Evolutionary conservation across 192 early-diverging fungal species (phyloP), one percentile per base, ranked within the genome.

Genomic region (Rhizophagus sp.): DNA sequence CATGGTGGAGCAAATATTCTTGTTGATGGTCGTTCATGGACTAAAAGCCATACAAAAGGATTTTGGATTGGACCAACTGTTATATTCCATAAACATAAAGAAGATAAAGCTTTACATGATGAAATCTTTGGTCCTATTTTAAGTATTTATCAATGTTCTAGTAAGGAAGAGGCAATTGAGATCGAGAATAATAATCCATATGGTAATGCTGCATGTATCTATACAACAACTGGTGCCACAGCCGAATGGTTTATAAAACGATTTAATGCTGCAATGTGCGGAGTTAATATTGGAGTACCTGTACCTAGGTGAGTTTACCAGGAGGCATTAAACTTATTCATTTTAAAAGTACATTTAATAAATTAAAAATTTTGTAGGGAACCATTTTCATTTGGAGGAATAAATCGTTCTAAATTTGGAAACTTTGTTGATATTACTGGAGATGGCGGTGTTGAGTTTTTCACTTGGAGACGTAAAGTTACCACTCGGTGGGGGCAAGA

Each of bases 61-160:
- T 93, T 85, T 83, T 95, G 92, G 92, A 80, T 94, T 13, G 94
- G 93, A 6, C 93, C 94, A 1, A 91, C 93, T 0, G 85, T 95
- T 8, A 82, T 95, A 49, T 70, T 82, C 57, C 94, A 95, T 78
- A 85, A 80, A 9, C 85, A 84, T 62, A 80, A 87, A 41, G 74
- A 78, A 39, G 94, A 94, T 73, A 62, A 79, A 12, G 93, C 93
- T 34, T 85, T 95, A 80, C 88, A 91, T 67, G 88, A 90, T 67
- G 95, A 96, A 87, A 94, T 96, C 73, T 96, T 96, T 88, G 95
- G 95, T 10, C 95, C 95, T 0, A 92, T 93, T 9, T 81, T 96
- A 69, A 91, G 90, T 39, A 87, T 96, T 62, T 84, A 90, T 78
- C 84, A 87, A 17, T 88, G 88, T 65, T 74, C 81, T 9, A 81